Percentiles rank a stretch among this genome's conserved stretches.
Conservation (phyloP, 23 red algal genomes). For the Gracilaria gracilis region DNA sequence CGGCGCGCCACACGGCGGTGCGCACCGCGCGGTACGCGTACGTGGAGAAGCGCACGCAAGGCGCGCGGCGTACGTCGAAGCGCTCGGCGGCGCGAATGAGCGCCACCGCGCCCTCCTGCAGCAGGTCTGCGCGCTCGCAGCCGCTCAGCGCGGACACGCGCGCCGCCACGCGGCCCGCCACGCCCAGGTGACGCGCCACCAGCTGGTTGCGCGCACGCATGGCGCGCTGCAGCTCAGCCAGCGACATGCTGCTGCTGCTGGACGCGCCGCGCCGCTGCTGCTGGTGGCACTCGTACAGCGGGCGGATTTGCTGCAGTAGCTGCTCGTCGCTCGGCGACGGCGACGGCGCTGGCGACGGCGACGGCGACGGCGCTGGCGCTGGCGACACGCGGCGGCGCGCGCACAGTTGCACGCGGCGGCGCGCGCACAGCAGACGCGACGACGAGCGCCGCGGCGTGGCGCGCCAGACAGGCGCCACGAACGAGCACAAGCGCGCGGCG, state of each 20-base stretch:
- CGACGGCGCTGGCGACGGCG: neutral
- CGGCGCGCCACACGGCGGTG: constrained; percentile 24
- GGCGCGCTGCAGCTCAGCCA: neutral
- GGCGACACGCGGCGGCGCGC: neutral
- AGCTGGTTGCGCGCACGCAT: constrained; percentile 3
- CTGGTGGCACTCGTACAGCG: neutral
- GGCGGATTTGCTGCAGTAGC: neutral
- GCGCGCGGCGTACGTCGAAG: constrained; percentile 55
- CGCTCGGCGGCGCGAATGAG: constrained; percentile 84
- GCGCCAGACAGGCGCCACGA: too few relatives aligned
- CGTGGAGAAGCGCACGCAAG: constrained; percentile 63
- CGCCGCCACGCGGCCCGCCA: neutral
- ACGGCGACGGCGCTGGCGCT: neutral
- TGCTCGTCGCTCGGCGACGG: neutral
- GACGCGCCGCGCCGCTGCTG: neutral
- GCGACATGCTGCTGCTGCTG: neutral
- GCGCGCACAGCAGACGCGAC: too few relatives aligned
- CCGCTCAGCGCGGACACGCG: neutral
- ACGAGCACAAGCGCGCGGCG: too few relatives aligned
- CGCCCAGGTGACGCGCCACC: neutral
- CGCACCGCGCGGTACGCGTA: constrained; percentile 83
- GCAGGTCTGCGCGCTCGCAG: constrained; percentile 62
- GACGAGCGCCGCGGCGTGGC: too few relatives aligned
- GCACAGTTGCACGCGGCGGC: too few relatives aligned
- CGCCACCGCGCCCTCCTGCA: constrained; percentile 89